These are phyloP conservation scores for Solioccasus polychromus DNA, from an alignment of 768 basidiomycete species.

Conservation along the genomic window DNA sequence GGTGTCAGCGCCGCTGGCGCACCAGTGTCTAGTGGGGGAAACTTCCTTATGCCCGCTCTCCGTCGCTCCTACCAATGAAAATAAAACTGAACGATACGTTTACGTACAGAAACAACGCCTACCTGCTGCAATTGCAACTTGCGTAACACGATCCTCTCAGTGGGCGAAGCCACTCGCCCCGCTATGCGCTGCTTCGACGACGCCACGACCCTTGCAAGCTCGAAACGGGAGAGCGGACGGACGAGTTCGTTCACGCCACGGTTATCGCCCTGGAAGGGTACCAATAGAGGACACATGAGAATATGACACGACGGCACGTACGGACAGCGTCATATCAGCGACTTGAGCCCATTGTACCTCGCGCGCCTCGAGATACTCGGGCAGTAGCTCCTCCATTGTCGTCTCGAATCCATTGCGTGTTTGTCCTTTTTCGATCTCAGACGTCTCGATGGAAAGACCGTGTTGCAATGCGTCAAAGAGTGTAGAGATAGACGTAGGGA, in stretches of 20 bases:
- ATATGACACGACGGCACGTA: constrained; percentile 6
- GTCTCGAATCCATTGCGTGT: constrained; percentile 35
- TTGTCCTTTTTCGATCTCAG: not conserved
- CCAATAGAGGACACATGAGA: too few relatives aligned
- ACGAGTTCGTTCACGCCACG: constrained; percentile 25
- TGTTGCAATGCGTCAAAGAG: constrained; percentile 20
- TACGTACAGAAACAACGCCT: not conserved
- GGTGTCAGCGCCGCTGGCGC: constrained; percentile 15
- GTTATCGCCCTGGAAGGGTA: constrained; percentile 10
- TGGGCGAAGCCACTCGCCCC: constrained; percentile 19
- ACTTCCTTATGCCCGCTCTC: constrained; percentile 11
- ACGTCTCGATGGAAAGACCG: not conserved
- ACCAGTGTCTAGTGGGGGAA: not conserved
- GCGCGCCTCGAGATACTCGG: constrained; percentile 35
- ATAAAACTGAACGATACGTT: too few relatives aligned
- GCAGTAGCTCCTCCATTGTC: constrained; percentile 30
- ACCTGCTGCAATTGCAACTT: constrained; percentile 46
- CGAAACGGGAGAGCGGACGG: constrained; percentile 43
- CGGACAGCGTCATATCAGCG: constrained; percentile 11
- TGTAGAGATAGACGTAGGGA: constrained; percentile 14
- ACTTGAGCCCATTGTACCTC: constrained; percentile 19
- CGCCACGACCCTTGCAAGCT: constrained; percentile 36
- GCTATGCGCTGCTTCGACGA: constrained; percentile 9
- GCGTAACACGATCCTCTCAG: constrained; percentile 37
- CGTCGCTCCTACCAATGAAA: constrained; percentile 18